Evolutionary conservation across 768 basidiomycete genomes (phyloP).

Genomic region (Rhizopogon vulgaris): DNA sequence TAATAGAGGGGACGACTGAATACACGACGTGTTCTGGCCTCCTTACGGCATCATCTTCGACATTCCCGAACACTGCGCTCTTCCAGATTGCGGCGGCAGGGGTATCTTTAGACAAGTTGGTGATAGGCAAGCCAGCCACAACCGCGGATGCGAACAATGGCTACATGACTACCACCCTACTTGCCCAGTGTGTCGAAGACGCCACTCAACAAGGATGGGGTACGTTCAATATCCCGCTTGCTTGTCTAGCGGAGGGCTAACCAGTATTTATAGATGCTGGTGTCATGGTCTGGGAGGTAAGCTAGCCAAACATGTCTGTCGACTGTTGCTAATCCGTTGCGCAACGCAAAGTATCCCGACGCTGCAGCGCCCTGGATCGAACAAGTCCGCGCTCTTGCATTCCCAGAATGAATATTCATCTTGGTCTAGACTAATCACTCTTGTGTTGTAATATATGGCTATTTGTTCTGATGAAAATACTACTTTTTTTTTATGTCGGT

Average conservation of each 20-base stretch:
- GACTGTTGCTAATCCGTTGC: neutral
- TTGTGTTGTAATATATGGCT: neutral
- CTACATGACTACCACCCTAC: slow-evolving; percentile 47
- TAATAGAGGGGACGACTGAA: slow-evolving; percentile 29
- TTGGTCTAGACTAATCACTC: neutral
- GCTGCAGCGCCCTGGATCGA: slow-evolving; percentile 36
- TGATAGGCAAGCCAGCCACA: slow-evolving; percentile 69
- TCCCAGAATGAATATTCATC: slow-evolving; percentile 23
- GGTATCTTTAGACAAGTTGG: slow-evolving; percentile 55
- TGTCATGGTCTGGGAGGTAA: slow-evolving; percentile 20
- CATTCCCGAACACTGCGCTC: slow-evolving; percentile 38
- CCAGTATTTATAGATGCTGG: slow-evolving; percentile 3
- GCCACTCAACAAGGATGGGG: slow-evolving; percentile 64
- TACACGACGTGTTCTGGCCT: slow-evolving; percentile 35
- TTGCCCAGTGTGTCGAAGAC: slow-evolving; percentile 55
- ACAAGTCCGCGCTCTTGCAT: slow-evolving; percentile 30
- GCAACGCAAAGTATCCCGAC: slow-evolving; percentile 30
- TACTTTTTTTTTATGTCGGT: too few relatives aligned
- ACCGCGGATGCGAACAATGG: slow-evolving; percentile 47
- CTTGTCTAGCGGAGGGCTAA: neutral
- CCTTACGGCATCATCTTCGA: slow-evolving; percentile 31
- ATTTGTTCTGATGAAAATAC: neutral
- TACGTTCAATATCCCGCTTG: slow-evolving; percentile 26
- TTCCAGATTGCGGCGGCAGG: slow-evolving; percentile 49
- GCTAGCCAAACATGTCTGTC: neutral